phyloP scores from a whole-genome alignment of 306 rosid genomes.

The Castanea sativa region DNA sequence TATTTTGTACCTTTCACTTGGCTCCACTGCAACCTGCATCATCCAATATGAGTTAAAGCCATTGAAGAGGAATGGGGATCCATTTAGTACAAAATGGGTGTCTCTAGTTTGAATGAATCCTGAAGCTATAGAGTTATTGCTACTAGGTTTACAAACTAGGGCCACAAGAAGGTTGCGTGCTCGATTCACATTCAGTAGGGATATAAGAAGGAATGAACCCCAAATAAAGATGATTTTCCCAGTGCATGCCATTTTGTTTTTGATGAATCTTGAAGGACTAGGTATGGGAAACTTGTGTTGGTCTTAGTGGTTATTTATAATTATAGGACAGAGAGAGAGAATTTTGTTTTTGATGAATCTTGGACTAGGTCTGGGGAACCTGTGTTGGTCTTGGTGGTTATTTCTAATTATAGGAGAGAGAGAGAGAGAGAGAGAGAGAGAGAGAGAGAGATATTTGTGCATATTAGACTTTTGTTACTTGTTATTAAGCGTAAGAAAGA shows the following conservation, averaged over 20 bases:
- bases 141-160: conserved; percentile 24
- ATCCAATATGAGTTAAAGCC: conserved; percentile 68
- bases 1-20: conserved; percentile 33
- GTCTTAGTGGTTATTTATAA: conserved; percentile 11
- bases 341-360: conserved; percentile 8
- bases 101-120: conserved; percentile 39
- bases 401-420: conserved; percentile 15
- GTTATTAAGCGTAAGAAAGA: too few relatives aligned
- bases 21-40: conserved; percentile 48
- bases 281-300: conserved; percentile 1
- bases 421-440: conserved; percentile 1
- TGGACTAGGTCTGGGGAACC: background rate
- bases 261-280: background rate
- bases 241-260: conserved; percentile 9
- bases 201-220: background rate
- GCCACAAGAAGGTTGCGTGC: background rate
- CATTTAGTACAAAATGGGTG: conserved; percentile 28
- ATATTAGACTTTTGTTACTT: too few relatives aligned
- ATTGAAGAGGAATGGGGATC: conserved; percentile 38
- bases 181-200: background rate
- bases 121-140: background rate
- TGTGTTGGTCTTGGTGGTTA: background rate
- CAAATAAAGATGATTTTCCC: background rate
- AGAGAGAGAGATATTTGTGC: background rate
- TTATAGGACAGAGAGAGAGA: conserved; percentile 8